Conservation (phyloP, 129 eudicot genomes). For the Oenanthe sinensis region DNA sequence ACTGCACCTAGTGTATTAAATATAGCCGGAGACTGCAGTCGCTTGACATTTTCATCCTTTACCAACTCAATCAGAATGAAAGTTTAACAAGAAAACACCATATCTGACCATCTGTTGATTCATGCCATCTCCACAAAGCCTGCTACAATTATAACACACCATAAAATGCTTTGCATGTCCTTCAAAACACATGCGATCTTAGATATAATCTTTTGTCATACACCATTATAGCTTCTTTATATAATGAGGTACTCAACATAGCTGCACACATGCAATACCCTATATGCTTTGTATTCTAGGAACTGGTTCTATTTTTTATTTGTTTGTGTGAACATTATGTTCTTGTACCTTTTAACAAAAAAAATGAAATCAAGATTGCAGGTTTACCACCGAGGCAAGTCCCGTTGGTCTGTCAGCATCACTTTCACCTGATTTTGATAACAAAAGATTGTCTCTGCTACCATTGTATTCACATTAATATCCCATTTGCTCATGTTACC, state of each 20-base stretch:
- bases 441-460: neutral
- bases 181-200: neutral
- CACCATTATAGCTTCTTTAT: neutral
- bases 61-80: neutral
- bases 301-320: neutral
- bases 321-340: no score
- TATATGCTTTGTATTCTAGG: neutral
- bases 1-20: neutral
- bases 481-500: conserved; percentile 2
- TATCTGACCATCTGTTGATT: neutral
- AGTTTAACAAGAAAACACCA: neutral
- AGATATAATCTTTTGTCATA: neutral
- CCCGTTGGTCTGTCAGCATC: neutral
- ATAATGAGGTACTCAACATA: neutral
- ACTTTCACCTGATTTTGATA: neutral
- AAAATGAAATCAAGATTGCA: no score
- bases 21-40: neutral
- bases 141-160: neutral
- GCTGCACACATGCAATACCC: neutral
- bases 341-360: no score
- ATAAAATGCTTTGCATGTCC: neutral
- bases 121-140: neutral
- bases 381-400: no score
- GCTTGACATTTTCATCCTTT: neutral
- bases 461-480: neutral